A percentile compares a stretch with the other conserved stretches of the same genome.
Evolutionary conservation across 768 basidiomycete species (phyloP).

Genomic region (Boletus rex-veris): DNA sequence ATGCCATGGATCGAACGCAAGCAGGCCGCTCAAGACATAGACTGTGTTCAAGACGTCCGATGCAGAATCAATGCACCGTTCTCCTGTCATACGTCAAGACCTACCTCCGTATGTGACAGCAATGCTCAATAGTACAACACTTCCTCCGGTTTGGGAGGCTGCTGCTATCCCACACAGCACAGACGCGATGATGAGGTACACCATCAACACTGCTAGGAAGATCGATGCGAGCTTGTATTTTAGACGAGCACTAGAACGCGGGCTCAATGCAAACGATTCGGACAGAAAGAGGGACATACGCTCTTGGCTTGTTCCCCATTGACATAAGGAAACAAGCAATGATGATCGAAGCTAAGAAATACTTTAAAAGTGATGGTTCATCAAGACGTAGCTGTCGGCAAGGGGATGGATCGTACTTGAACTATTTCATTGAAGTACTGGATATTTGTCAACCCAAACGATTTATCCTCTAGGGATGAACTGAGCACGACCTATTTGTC

Average conservation of each 20-base stretch:
- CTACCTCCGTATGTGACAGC: slow-evolving; percentile 79
- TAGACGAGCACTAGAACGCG: slow-evolving; percentile 16
- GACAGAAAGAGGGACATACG: slow-evolving; percentile 41
- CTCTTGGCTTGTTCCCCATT: slow-evolving; percentile 92
- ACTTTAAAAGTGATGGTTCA: slow-evolving; percentile 40
- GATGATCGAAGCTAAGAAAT: slow-evolving; percentile 78
- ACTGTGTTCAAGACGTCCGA: slow-evolving; percentile 37
- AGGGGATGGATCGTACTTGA: slow-evolving; percentile 47
- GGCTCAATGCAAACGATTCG: slow-evolving; percentile 1
- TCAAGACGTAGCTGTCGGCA: slow-evolving; percentile 1
- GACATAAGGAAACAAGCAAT: slow-evolving; percentile 91
- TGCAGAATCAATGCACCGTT: background rate
- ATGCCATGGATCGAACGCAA: slow-evolving; percentile 96
- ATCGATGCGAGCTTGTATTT: slow-evolving; percentile 84
- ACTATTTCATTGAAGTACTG: slow-evolving; percentile 69
- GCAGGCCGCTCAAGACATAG: slow-evolving; percentile 70
- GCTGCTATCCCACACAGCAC: slow-evolving; percentile 78
- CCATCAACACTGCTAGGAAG: slow-evolving; percentile 70
- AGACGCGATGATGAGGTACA: slow-evolving; percentile 82
- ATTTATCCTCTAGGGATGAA: slow-evolving; percentile 75
- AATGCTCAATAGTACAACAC: slow-evolving; percentile 81
- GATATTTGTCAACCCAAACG: slow-evolving; percentile 62
- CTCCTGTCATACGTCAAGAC: slow-evolving; percentile 14
- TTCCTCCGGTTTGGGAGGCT: slow-evolving; percentile 56
- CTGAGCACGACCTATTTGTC: slow-evolving; percentile 72